Percentiles rank a stretch among this genome's conserved stretches.
Evolutionary conservation across 2,329 filamentous ascomycete genomes (phyloP).

Genomic region (Penicillium vulpinum): DNA sequence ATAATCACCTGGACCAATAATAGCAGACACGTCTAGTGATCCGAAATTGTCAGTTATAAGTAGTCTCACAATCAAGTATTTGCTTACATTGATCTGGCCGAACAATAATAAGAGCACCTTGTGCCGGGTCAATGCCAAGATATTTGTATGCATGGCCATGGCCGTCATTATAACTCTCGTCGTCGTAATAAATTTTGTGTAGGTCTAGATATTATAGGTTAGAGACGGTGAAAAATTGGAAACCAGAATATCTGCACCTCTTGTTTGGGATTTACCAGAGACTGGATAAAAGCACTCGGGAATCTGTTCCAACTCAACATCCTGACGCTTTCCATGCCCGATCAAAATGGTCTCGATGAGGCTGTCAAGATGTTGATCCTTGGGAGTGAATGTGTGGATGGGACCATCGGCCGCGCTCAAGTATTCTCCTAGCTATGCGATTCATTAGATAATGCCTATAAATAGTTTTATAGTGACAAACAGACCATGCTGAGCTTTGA

Average conservation of each 20-base stretch:
- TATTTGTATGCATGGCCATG: slow-evolving; percentile 59
- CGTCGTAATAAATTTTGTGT: slow-evolving; percentile 60
- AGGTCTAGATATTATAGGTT: slow-evolving; percentile 45
- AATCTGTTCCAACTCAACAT: slow-evolving; percentile 55
- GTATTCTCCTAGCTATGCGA: slow-evolving; percentile 41
- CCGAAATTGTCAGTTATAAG: neutral
- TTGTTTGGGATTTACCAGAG: slow-evolving; percentile 57
- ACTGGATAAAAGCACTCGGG: slow-evolving; percentile 58
- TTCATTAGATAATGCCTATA: slow-evolving; percentile 5
- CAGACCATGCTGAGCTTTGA: slow-evolving; percentile 43
- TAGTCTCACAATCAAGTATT: neutral
- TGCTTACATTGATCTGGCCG: slow-evolving; percentile 62
- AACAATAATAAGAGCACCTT: slow-evolving; percentile 55
- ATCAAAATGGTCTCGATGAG: slow-evolving; percentile 61
- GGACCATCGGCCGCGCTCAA: slow-evolving; percentile 45
- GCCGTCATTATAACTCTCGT: slow-evolving; percentile 56
- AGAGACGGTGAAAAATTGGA: neutral
- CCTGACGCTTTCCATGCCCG: slow-evolving; percentile 49
- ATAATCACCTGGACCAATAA: slow-evolving; percentile 35
- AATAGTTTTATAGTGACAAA: neutral
- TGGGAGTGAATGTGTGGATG: slow-evolving; percentile 46
- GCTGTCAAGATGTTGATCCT: slow-evolving; percentile 50
- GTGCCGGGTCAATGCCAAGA: slow-evolving; percentile 53
- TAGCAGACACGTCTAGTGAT: slow-evolving; percentile 42
- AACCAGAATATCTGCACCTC: slow-evolving; percentile 44